Evolutionary conservation across 495 filamentous ascomycete genomes (phyloP), one percentile per base, ranked within the genome.

Genomic region (Xylaria longipes): DNA sequence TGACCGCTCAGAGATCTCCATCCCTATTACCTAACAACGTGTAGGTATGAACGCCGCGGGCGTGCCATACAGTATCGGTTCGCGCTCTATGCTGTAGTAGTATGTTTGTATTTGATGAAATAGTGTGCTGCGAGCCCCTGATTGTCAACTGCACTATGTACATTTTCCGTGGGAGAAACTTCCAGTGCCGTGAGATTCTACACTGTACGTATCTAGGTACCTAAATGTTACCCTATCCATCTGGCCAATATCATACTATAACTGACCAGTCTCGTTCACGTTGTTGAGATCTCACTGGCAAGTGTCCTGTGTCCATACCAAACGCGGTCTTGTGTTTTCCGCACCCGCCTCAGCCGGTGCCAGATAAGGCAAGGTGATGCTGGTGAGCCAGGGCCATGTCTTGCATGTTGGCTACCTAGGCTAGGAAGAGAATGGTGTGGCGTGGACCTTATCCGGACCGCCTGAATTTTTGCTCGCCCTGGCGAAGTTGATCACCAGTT

Each of bases 321-420:
- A 64, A 70, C 58, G 58, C 43, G 15, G 58, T 33, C 29, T 22
- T 61, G 31, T 45, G 29, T 57, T 54, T 61, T 45, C 37, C 43
- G 15, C 52, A 58, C 39, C 69, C 61, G 61, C 68, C 17, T 64
- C 58, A 43, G 45, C 56, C 68, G 46, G 58, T 54, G 45, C 43
- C 60, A 61, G 58, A 64, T 63, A 33, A 71, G 48, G 69, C 62
- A 71, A 60, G 66, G 66, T 39, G 27, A 22, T 29, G 46, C 31
- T 57, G 25, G 4, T 48, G 68, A 45, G 69, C 35, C 37, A 63
- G 58, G 22, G 60, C 57, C 69, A 71, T 71, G 69, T 71, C 69
- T 71, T 71, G 69, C 69, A 71, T 71, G 69, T 35, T 56, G 56
- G 39, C 31, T 22, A 35, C 37, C 31, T 45, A 57, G 48, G 15